Evolutionary conservation across 192 early-diverging fungal species (phyloP).

Genomic region (Linnemannia zychae): DNA sequence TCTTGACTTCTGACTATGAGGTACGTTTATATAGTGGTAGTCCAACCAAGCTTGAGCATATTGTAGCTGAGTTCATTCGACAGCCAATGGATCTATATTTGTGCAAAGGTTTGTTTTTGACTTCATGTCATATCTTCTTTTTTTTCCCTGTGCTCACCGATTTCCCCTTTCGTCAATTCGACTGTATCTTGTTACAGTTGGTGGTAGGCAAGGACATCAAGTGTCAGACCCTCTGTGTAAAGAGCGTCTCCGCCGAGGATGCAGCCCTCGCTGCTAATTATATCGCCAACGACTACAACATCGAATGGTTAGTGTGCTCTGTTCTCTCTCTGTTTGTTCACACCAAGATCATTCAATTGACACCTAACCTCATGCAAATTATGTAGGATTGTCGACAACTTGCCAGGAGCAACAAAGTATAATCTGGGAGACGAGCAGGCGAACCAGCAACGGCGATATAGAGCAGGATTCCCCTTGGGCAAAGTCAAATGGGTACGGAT

Average conservation of each 20-base stretch:
- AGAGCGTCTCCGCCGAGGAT: slow-evolving; percentile 55
- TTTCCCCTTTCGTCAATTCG: not conserved
- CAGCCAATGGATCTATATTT: not conserved
- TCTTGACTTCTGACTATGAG: slow-evolving; percentile 69
- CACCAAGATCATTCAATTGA: not conserved
- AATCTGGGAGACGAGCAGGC: slow-evolving; percentile 44
- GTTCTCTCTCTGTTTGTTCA: not conserved
- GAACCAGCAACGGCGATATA: slow-evolving; percentile 58
- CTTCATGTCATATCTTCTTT: not conserved
- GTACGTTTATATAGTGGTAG: not conserved
- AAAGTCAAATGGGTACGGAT: slow-evolving; percentile 56
- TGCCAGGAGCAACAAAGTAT: slow-evolving; percentile 72
- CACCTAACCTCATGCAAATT: not conserved
- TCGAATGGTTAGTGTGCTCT: slow-evolving; percentile 67
- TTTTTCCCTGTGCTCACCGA: not conserved
- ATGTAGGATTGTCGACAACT: slow-evolving; percentile 73
- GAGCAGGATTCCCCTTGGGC: slow-evolving; percentile 73
- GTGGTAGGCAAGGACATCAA: slow-evolving; percentile 59
- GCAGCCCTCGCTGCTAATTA: slow-evolving; percentile 63
- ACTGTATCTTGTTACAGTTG: slow-evolving; percentile 20
- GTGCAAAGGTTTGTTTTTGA: not conserved
- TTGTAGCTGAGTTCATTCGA: not conserved
- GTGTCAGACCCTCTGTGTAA: slow-evolving; percentile 71
- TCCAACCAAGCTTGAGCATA: not conserved
- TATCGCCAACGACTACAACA: slow-evolving; percentile 70